Conservation (phyloP, 2,329 filamentous ascomycete species). For the Botryosphaeria dothidea region DNA sequence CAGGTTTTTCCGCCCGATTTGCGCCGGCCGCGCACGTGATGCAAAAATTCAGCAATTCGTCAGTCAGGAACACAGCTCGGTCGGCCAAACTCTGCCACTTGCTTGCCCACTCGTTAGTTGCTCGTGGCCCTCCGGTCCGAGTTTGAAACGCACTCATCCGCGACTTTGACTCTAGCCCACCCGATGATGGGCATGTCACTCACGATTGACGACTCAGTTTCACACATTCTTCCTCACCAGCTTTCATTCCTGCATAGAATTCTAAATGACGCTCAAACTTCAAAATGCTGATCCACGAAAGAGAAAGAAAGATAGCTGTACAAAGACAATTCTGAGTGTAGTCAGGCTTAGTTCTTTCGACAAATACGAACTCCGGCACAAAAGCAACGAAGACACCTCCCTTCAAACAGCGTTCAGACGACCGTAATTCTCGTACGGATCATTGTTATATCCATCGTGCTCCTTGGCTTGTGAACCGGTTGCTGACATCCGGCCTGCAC, state of each 20-base stretch:
- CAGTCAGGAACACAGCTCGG: neutral
- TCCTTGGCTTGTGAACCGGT: conserved; percentile 27
- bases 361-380: too few species aligned
- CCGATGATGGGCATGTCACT: too few species aligned
- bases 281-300: too few species aligned
- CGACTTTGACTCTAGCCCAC: too few species aligned
- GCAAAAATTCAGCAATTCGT: neutral
- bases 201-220: too few species aligned
- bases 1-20: conserved; percentile 6
- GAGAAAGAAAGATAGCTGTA: too few species aligned
- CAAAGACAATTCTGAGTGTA: too few species aligned
- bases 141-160: too few species aligned
- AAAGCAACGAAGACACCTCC: neutral
- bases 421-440: conserved; percentile 19
- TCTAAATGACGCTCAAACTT: too few species aligned
- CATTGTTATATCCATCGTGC: conserved; percentile 28
- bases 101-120: neutral
- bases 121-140: neutral
- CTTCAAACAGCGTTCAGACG: conserved; percentile 1
- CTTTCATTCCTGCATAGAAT: too few species aligned
- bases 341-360: too few species aligned
- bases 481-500: conserved; percentile 30
- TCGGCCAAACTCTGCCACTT: neutral
- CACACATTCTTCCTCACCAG: too few species aligned
- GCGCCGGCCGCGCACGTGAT: neutral